Evolutionary conservation across 805 yeast genomes (phyloP).

Genomic region (Teunomyces stri): DNA sequence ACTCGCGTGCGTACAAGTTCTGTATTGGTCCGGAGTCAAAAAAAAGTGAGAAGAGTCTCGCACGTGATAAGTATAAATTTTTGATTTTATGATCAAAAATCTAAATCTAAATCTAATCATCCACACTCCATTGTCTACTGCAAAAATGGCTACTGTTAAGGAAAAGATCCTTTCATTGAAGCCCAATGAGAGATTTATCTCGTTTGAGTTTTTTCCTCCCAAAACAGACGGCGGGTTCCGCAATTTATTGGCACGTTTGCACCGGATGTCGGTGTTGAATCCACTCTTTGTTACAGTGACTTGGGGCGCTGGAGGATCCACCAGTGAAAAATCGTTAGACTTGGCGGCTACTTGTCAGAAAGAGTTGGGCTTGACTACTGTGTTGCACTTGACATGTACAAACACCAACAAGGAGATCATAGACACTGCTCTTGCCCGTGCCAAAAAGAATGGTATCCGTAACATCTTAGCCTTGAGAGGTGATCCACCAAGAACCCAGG

Average conservation of each 20-base stretch:
- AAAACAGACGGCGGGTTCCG: conserved; percentile 87
- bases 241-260: conserved; percentile 81
- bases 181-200: conserved; percentile 62
- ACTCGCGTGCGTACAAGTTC: no score
- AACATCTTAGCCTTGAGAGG: conserved; percentile 93
- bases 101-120: no score
- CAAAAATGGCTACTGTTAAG: conserved; percentile 30
- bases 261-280: conserved; percentile 82
- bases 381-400: conserved; percentile 94
- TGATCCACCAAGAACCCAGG: conserved; percentile 85
- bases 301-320: conserved; percentile 99
- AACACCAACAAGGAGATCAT: conserved; percentile 76
- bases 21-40: background rate
- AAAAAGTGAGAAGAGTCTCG: background rate
- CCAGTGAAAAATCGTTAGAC: conserved; percentile 81
- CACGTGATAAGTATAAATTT: conserved; percentile 3
- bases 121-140: background rate
- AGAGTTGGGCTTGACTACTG: conserved; percentile 80
- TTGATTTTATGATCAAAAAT: no score
- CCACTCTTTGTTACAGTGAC: conserved; percentile 92
- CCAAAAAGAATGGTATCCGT: conserved; percentile 74
- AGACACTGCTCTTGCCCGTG: conserved; percentile 72
- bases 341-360: conserved; percentile 75
- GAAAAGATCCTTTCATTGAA: conserved; percentile 51
- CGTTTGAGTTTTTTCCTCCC: conserved; percentile 97